A percentile compares a stretch with the other conserved stretches of the same genome.
Conservation (phyloP, 768 basidiomycete genomes). For the Paxillus rubicundulus region DNA sequence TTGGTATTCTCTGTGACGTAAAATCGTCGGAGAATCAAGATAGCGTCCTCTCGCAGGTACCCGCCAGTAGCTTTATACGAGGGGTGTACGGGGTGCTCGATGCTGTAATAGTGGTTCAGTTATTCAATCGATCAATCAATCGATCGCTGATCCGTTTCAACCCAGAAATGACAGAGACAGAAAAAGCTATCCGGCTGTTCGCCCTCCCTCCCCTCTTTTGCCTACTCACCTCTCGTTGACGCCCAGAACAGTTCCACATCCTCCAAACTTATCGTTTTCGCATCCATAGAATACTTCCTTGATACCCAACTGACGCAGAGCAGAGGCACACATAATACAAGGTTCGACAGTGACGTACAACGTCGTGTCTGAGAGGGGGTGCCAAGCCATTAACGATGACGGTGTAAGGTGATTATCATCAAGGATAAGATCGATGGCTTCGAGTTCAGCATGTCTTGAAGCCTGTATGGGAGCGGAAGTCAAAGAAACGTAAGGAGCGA, state of each 20-base stretch:
- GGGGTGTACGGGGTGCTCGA: constrained; percentile 71
- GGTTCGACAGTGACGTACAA: constrained; percentile 99
- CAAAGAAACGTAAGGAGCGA: not conserved
- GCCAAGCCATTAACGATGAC: constrained; percentile 30
- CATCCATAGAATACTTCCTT: constrained; percentile 90
- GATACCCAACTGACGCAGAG: constrained; percentile 90
- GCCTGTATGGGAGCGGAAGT: constrained; percentile 50
- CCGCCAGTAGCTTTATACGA: constrained; percentile 74
- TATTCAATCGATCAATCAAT: not conserved
- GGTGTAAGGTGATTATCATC: constrained; percentile 59
- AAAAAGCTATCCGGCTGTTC: too few relatives aligned
- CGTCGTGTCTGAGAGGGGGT: constrained; percentile 75
- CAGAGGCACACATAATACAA: constrained; percentile 98
- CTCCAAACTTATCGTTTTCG: constrained; percentile 94
- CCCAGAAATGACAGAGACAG: too few relatives aligned
- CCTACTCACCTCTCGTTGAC: constrained; percentile 69
- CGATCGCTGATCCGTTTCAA: too few relatives aligned
- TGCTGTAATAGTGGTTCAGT: constrained; percentile 37
- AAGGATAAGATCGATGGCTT: constrained; percentile 89
- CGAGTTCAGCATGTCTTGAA: constrained; percentile 95
- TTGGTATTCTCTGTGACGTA: constrained; percentile 93
- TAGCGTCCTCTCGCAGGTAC: constrained; percentile 78
- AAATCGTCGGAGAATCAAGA: constrained; percentile 82
- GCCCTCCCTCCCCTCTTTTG: not conserved
- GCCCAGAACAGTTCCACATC: constrained; percentile 90